Evolutionary conservation across 2,329 filamentous ascomycete genomes (phyloP).

Genomic region (Ceratocystis smalleyi): DNA sequence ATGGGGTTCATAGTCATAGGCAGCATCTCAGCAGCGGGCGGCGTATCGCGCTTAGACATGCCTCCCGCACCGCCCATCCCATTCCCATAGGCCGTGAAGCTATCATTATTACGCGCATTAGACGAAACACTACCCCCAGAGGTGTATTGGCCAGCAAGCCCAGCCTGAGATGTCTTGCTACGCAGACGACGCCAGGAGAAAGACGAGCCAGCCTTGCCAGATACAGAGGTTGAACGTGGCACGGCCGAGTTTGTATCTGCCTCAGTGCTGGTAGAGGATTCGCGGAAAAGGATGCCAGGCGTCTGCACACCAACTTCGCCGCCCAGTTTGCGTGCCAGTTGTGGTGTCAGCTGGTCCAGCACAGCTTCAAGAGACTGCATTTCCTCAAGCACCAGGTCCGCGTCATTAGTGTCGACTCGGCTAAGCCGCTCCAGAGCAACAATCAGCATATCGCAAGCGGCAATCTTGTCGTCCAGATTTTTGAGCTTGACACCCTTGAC

Average conservation of each 20-base stretch:
- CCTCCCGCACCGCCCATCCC: conserved; percentile 20
- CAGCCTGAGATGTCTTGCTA: conserved; percentile 68
- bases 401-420: conserved; percentile 74
- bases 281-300: conserved; percentile 58
- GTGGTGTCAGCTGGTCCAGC: conserved; percentile 68
- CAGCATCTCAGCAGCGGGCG: conserved; percentile 46
- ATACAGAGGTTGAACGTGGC: conserved; percentile 43
- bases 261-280: conserved; percentile 39
- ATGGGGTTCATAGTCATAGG: conserved; percentile 57
- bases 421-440: conserved; percentile 72
- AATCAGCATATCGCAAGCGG: conserved; percentile 79
- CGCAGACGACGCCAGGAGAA: conserved; percentile 83
- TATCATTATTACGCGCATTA: conserved; percentile 17
- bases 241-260: conserved; percentile 28
- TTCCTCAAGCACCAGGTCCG: conserved; percentile 81
- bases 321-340: conserved; percentile 71
- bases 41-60: conserved; percentile 25
- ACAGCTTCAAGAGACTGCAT: conserved; percentile 80
- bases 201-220: conserved; percentile 47
- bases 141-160: conserved; percentile 36
- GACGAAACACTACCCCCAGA: conserved; percentile 18
- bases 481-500: conserved; percentile 90
- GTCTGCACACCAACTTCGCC: conserved; percentile 78
- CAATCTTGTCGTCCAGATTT: conserved; percentile 81
- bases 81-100: conserved; percentile 18